These are phyloP conservation scores for Lentinula guzmanii DNA, from an alignment of 768 basidiomycete species.

Conservation along the genomic window DNA sequence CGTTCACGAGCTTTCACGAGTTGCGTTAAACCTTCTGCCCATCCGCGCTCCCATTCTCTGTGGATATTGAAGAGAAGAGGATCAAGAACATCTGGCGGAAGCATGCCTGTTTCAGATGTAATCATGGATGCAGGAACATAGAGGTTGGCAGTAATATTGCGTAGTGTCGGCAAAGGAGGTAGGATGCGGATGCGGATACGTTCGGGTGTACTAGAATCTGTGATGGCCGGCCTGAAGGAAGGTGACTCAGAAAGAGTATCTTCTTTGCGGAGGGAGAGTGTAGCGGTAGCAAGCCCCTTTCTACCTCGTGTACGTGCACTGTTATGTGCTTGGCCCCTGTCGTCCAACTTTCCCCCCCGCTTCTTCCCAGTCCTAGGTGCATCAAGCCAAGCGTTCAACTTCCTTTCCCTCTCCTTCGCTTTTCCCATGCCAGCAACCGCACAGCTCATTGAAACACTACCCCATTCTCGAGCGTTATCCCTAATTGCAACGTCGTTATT, in stretches of 20 bases:
- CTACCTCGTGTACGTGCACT: constrained; percentile 37
- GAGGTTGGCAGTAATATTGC: constrained; percentile 42
- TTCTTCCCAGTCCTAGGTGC: neutral
- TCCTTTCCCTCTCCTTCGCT: constrained; percentile 64
- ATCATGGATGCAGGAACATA: constrained; percentile 11
- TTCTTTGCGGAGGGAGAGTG: constrained; percentile 41
- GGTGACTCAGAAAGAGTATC: neutral
- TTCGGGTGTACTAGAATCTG: neutral
- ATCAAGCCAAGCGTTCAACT: constrained; percentile 47
- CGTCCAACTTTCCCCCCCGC: neutral
- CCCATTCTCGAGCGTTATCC: constrained; percentile 43
- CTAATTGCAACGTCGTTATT: constrained; percentile 39
- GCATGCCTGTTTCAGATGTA: neutral
- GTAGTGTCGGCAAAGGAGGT: constrained; percentile 45
- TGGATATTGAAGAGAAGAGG: constrained; percentile 33
- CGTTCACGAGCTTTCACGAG: constrained; percentile 43
- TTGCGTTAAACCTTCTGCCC: constrained; percentile 52
- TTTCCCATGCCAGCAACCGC: constrained; percentile 56
- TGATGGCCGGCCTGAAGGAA: neutral
- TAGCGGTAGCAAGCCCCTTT: constrained; percentile 58
- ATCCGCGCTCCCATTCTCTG: constrained; percentile 53
- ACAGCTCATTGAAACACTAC: constrained; percentile 51
- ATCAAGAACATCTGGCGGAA: constrained; percentile 13
- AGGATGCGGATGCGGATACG: constrained; percentile 51
- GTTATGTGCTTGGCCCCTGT: constrained; percentile 1